phyloP scores from a whole-genome alignment of 1,139 yeast genomes.

The Eremothecium cymbalariae region DNA sequence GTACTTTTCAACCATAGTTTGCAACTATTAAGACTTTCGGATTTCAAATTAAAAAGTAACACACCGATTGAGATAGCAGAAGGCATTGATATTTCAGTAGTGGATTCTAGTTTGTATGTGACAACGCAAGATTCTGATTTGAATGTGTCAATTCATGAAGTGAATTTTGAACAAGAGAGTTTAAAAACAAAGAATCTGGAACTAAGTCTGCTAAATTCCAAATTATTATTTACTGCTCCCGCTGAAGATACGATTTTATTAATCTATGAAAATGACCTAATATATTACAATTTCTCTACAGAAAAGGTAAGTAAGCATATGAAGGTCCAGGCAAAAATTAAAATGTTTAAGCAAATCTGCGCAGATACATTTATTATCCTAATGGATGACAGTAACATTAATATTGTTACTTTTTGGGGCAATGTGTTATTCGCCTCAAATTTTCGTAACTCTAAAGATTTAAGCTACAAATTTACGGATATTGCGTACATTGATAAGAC shows the following conservation, averaged over 20 bases:
- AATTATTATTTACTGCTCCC: slow-evolving; percentile 10
- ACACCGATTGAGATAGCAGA: slow-evolving; percentile 21
- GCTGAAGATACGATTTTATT: slow-evolving; percentile 15
- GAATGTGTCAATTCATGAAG: slow-evolving; percentile 11
- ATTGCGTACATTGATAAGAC: slow-evolving; percentile 20
- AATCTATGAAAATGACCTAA: slow-evolving; percentile 14
- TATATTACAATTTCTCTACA: slow-evolving; percentile 15
- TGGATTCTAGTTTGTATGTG: slow-evolving; percentile 28
- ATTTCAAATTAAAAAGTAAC: slow-evolving; percentile 24
- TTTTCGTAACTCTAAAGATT: background rate
- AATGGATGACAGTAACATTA: slow-evolving; percentile 18
- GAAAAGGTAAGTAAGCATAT: slow-evolving; percentile 12
- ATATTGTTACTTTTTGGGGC: slow-evolving; percentile 24
- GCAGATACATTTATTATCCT: slow-evolving; percentile 18
- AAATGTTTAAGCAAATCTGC: slow-evolving; percentile 17
- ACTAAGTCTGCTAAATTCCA: slow-evolving; percentile 11
- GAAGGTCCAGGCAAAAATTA: slow-evolving; percentile 13
- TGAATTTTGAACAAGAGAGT: slow-evolving; percentile 15
- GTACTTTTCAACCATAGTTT: slow-evolving; percentile 37
- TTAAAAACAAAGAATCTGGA: background rate
- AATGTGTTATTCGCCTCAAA: slow-evolving; percentile 22
- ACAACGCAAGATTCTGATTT: slow-evolving; percentile 14
- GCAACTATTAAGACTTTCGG: slow-evolving; percentile 35
- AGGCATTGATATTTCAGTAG: slow-evolving; percentile 27
- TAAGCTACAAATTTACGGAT: slow-evolving; percentile 14